Conservation (phyloP, 2,329 filamentous ascomycete genomes). For the Neophaeococcomyces mojaviensis region DNA sequence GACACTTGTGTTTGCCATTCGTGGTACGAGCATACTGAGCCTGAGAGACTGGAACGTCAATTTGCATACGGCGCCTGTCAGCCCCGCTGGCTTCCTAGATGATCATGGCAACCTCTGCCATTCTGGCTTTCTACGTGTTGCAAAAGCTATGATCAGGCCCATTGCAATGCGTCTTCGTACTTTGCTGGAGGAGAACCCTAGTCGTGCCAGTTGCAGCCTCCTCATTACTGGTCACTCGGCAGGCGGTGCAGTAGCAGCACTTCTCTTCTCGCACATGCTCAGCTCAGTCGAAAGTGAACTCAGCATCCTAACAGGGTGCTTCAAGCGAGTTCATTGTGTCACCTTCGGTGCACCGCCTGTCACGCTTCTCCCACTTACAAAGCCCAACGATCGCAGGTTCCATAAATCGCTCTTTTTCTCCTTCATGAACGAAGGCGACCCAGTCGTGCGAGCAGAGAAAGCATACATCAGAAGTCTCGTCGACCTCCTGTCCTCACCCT, state of each 20-base stretch:
- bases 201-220: conserved; percentile 58
- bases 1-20: conserved; percentile 74
- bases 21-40: conserved; percentile 58
- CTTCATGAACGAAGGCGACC: conserved; percentile 82
- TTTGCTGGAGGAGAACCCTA: conserved; percentile 64
- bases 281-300: conserved; percentile 59
- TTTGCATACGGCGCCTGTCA: conserved; percentile 59
- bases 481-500: conserved; percentile 56
- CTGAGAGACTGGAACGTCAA: conserved; percentile 87
- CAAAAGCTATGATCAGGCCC: conserved; percentile 64
- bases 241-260: conserved; percentile 71
- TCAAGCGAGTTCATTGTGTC: conserved; percentile 74
- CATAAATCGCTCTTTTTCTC: conserved; percentile 67
- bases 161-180: conserved; percentile 63
- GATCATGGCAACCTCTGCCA: conserved; percentile 72
- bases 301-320: conserved; percentile 58
- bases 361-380: conserved; percentile 60
- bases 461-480: conserved; percentile 66
- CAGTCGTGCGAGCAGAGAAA: conserved; percentile 68
- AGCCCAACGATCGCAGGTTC: conserved; percentile 42
- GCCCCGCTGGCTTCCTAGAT: conserved; percentile 65
- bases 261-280: conserved; percentile 79
- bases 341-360: conserved; percentile 80
- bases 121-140: conserved; percentile 69
- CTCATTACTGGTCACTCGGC: conserved; percentile 82